Evolutionary conservation across 1,139 yeast genomes (phyloP).

Genomic region (Yamadazyma sp.): DNA sequence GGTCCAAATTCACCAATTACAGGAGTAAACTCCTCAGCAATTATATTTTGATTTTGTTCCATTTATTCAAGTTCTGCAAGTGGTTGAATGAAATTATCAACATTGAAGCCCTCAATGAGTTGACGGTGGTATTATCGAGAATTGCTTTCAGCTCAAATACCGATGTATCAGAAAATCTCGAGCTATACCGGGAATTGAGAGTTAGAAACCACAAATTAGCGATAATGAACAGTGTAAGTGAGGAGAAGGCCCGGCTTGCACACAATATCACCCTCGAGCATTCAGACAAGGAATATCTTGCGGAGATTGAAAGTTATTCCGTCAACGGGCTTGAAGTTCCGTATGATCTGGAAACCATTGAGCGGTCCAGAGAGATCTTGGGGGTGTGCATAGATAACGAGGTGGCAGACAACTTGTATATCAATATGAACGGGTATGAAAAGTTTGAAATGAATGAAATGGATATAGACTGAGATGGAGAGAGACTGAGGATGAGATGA

Average conservation of each 20-base stretch:
- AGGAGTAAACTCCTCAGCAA: constrained; percentile 46
- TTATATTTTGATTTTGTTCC: constrained; percentile 32
- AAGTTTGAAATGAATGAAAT: constrained; percentile 22
- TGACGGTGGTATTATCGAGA: constrained; percentile 53
- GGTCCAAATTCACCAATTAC: constrained; percentile 40
- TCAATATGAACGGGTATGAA: constrained; percentile 50
- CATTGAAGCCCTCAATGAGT: constrained; percentile 46
- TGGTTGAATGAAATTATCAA: constrained; percentile 35
- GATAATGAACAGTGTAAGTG: constrained; percentile 45
- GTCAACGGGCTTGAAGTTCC: constrained; percentile 63
- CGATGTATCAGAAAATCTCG: constrained; percentile 34
- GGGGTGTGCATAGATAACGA: constrained; percentile 71
- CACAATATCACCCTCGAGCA: constrained; percentile 26
- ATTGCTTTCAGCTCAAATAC: constrained; percentile 56
- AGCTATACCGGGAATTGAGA: constrained; percentile 31
- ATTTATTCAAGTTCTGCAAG: constrained; percentile 31
- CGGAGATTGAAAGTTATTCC: constrained; percentile 38
- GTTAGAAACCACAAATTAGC: constrained; percentile 19
- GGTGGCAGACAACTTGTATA: constrained; percentile 74
- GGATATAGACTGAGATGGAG: too few species aligned
- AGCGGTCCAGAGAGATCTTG: constrained; percentile 68
- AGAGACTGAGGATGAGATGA: too few species aligned
- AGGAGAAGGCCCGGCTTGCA: constrained; percentile 39
- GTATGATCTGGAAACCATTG: constrained; percentile 64
- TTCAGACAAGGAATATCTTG: constrained; percentile 17